phyloP scores from a whole-genome alignment of 2,329 filamentous ascomycete species.

The Aspergillus eucalypticola region DNA sequence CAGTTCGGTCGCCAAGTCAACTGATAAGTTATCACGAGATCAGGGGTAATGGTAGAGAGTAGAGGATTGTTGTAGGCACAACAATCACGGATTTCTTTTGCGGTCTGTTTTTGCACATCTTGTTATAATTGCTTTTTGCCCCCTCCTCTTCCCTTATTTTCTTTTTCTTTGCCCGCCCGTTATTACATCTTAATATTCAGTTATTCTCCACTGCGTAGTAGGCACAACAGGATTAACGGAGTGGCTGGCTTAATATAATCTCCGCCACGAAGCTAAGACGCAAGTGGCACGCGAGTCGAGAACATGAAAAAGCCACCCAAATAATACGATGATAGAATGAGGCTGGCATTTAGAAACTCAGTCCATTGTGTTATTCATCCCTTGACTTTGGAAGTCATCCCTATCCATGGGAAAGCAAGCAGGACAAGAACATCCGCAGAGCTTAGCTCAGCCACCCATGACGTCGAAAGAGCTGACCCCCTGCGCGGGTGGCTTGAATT shows the following conservation, averaged over 20 bases:
- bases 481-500: conserved; percentile 1
- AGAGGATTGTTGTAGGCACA: neutral
- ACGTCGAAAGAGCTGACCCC: neutral
- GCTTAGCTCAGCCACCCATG: conserved; percentile 2
- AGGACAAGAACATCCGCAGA: neutral
- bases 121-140: neutral
- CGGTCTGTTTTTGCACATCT: neutral
- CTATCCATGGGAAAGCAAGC: neutral
- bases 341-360: neutral
- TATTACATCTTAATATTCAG: neutral
- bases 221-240: neutral
- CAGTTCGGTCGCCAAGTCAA: conserved; percentile 12
- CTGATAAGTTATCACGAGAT: conserved; percentile 10
- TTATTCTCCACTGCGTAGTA: neutral
- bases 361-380: neutral
- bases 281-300: neutral
- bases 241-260: neutral
- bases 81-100: neutral
- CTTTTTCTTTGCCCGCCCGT: neutral
- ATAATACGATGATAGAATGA: neutral
- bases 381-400: neutral
- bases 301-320: neutral
- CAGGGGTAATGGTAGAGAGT: neutral
- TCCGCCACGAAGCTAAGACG: neutral
- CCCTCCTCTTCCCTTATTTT: neutral